phyloP scores from a whole-genome alignment of 208 protist species.

The Acanthamoeba sp. region DNA sequence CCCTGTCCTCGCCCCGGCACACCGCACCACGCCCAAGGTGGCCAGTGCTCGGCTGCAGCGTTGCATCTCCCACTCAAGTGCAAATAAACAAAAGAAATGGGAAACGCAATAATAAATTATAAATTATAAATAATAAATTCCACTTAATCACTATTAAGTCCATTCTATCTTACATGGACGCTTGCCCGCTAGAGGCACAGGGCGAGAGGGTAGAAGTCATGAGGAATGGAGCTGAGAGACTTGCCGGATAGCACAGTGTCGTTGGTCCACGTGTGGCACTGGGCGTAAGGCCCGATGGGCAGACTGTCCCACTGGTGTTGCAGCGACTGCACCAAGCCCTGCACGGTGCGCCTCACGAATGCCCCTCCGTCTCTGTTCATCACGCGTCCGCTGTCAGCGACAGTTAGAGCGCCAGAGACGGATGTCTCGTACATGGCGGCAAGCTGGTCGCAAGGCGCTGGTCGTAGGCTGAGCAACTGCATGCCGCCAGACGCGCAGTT shows the following conservation, averaged over 20 bases:
- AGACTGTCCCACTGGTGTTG: conserved; percentile 10
- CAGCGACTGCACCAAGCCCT: neutral
- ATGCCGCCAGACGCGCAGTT: conserved; percentile 34
- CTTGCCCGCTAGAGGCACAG: neutral
- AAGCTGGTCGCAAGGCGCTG: neutral
- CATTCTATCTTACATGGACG: no score
- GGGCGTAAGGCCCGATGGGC: neutral
- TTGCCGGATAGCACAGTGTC: conserved; percentile 10
- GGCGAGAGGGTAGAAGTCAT: neutral
- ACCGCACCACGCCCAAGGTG: no score
- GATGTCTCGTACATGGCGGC: neutral
- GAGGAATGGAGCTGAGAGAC: conserved; percentile 6
- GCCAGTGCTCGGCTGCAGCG: neutral
- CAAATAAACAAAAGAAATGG: no score
- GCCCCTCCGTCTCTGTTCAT: neutral
- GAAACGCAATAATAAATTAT: no score
- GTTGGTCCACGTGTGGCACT: conserved; percentile 51
- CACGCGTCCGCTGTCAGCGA: no score
- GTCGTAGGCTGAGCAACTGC: conserved; percentile 4
- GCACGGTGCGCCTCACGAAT: neutral
- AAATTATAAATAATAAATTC: no score
- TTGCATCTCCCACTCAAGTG: neutral
- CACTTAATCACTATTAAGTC: no score
- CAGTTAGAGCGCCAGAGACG: no score
- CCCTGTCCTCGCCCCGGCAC: neutral